A percentile compares a stretch with the other conserved stretches of the same genome.
phyloP scores from a whole-genome alignment of 768 basidiomycete species.

The Calocybe cyanea region DNA sequence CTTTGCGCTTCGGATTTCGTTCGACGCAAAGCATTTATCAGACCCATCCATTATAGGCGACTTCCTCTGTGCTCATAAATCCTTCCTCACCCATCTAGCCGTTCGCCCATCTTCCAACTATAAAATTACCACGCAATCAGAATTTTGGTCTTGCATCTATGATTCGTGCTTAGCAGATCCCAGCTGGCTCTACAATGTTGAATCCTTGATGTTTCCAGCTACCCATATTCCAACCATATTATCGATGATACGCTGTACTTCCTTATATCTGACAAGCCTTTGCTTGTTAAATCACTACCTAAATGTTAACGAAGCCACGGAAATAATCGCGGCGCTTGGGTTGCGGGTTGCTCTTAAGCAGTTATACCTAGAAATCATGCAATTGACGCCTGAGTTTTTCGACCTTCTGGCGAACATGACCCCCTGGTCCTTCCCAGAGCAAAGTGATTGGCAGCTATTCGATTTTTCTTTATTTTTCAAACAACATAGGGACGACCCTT shows the following conservation, averaged over 20 bases:
- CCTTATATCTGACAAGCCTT: constrained; percentile 23
- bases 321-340: constrained; percentile 20
- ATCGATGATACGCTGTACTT: constrained; percentile 19
- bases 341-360: constrained; percentile 17
- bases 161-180: constrained; percentile 3
- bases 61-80: constrained; percentile 18
- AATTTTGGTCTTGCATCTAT: constrained; percentile 7
- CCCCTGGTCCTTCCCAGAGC: no score
- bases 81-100: constrained; percentile 19
- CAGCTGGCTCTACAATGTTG: constrained; percentile 12
- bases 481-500: no score
- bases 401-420: constrained; percentile 17
- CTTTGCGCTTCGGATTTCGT: constrained; percentile 20
- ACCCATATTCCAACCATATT: constrained; percentile 16
- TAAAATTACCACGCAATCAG: neutral
- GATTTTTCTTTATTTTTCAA: no score
- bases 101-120: constrained; percentile 13
- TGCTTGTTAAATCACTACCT: constrained; percentile 22
- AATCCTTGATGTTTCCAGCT: constrained; percentile 22
- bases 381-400: constrained; percentile 16
- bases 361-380: constrained; percentile 21
- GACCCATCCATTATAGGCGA: constrained; percentile 19
- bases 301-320: constrained; percentile 17
- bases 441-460: no score
- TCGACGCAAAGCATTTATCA: constrained; percentile 21